Evolutionary conservation across 495 filamentous ascomycete genomes (phyloP).

Genomic region (Chaetomium cochliodes): DNA sequence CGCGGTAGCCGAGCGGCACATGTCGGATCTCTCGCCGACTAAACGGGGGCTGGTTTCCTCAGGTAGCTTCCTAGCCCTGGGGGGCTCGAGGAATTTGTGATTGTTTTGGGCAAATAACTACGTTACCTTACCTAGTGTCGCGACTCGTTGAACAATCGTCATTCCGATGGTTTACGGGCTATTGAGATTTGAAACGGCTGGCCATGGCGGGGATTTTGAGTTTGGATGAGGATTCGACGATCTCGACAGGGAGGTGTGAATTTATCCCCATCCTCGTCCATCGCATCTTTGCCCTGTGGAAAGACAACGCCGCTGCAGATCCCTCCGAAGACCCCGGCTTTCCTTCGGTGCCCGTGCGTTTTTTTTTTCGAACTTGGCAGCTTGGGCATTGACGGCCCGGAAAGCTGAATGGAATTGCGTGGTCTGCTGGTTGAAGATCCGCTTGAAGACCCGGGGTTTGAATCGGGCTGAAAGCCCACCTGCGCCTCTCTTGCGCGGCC

Average conservation of each 20-base stretch:
- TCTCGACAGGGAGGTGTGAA: conserved; percentile 11
- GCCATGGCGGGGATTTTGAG: conserved; percentile 15
- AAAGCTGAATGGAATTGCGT: conserved; percentile 11
- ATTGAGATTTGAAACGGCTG: conserved; percentile 1
- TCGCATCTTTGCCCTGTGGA: conserved; percentile 22
- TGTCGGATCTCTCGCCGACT: not conserved
- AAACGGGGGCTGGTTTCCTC: not conserved
- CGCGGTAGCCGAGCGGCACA: conserved; percentile 24
- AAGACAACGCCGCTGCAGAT: conserved; percentile 21
- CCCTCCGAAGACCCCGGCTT: conserved; percentile 23
- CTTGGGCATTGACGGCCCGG: conserved; percentile 15
- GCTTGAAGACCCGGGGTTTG: conserved; percentile 2
- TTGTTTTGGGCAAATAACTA: not conserved
- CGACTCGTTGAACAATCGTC: not conserved
- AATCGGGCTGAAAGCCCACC: conserved; percentile 2
- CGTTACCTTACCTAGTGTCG: not conserved
- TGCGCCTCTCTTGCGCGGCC: conserved; percentile 8
- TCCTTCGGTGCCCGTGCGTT: conserved; percentile 11
- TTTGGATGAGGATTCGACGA: conserved; percentile 5
- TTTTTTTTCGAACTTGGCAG: not conserved
- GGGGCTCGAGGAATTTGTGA: not conserved
- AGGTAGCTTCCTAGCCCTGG: not conserved
- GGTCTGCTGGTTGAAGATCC: not conserved
- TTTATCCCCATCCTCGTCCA: conserved; percentile 21
- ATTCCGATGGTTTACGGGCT: conserved; percentile 7